These are phyloP conservation scores for Kondoa malvinella DNA, from an alignment of 768 basidiomycete species.

Conservation along the genomic window DNA sequence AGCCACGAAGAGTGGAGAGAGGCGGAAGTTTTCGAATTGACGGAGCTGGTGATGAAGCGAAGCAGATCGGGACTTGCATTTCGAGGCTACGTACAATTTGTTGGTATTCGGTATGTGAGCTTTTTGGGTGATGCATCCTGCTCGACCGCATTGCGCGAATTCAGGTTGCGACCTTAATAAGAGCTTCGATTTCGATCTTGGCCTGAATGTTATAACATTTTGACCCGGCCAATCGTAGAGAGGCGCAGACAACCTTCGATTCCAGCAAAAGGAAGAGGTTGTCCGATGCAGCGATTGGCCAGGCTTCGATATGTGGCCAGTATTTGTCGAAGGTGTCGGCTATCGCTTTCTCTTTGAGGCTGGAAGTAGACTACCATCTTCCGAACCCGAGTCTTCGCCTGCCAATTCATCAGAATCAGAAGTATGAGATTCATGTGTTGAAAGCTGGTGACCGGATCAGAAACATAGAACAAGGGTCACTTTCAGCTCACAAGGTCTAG, in stretches of 20 bases:
- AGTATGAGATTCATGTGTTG: too few relatives aligned
- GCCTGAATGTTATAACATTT: neutral
- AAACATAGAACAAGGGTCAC: too few relatives aligned
- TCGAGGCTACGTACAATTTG: neutral
- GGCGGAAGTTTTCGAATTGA: neutral
- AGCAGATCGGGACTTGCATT: neutral
- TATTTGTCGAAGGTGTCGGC: too few relatives aligned
- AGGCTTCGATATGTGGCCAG: constrained; percentile 11
- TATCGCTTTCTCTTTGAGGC: neutral
- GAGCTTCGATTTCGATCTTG: neutral
- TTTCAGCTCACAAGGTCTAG: neutral
- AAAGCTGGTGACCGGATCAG: too few relatives aligned
- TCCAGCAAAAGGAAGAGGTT: constrained; percentile 5
- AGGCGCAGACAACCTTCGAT: neutral
- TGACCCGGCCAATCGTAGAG: neutral
- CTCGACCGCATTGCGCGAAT: neutral
- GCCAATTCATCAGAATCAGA: too few relatives aligned
- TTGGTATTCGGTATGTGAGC: neutral
- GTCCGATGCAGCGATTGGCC: neutral
- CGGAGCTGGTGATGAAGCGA: neutral
- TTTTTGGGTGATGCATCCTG: constrained; percentile 7
- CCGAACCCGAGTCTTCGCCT: too few relatives aligned
- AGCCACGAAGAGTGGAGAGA: neutral
- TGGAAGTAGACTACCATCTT: too few relatives aligned
- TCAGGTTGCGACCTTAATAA: constrained; percentile 8